Evolutionary conservation across 1,139 yeast species (phyloP), one percentile per base, ranked within the genome.

Genomic region (Candida sanyaensis): DNA sequence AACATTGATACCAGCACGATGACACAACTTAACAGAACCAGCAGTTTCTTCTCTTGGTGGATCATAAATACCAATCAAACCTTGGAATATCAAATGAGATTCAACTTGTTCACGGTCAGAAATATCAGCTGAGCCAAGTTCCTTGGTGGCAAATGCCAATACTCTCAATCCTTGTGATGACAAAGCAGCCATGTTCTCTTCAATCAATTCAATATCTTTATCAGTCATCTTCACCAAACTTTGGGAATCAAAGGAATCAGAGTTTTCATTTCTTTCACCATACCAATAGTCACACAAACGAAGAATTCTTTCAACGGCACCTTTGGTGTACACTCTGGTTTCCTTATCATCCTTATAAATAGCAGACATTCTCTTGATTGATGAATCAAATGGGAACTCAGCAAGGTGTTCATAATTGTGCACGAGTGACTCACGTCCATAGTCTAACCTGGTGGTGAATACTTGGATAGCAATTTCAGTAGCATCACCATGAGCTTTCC

Each of bases 401-500:
- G 78, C 77, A 17, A 84, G 50, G 60, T 83, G 87, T 8, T 53
- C 51, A 29, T 42, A 30, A 4, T 42, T 27, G 10, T 68, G 72
- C 12, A 74, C 68, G 46, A 81, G 59, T 1, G 59, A 60, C 6
- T 70, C 69, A 55, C 89, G 75, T 10, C 72, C 71, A 58, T 66
- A 77, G 30, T 77, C 78, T 42, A 84, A 65, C 55, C 93, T 74
- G 37, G 80, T 68, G 11, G 83, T 78, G 61, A 87, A 86, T 0
- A 88, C 91, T 60, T 87, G 88, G 52, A 88, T 84, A 9, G 96
- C 93, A 59, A 86, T 81, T 66, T 88, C 96, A 5, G 96, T 88
- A 37, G 96, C 92, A 62, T 88, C 96, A 46, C 95, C 96, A 57
- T 83, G 85, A 11, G 89, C 91, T 56, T 80, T 81, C 93, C 93